Conservation (phyloP, 2,329 filamentous ascomycete genomes). For the Pseudopithomyces maydicus region DNA sequence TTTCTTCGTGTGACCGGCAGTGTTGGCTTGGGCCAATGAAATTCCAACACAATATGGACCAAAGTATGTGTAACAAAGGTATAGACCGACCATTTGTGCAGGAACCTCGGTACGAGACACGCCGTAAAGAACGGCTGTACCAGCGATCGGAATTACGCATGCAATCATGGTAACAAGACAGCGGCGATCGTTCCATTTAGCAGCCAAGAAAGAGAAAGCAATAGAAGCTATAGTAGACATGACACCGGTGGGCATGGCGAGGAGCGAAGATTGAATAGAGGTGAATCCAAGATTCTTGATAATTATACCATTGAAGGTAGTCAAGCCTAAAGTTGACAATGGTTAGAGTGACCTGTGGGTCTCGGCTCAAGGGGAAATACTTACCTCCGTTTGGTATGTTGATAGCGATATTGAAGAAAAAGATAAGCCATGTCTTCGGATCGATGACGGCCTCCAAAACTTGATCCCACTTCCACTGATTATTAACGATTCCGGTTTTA, state of each 20-base stretch:
- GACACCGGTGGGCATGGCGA: constrained; percentile 4
- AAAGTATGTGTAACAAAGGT: constrained; percentile 5
- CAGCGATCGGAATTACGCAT: neutral
- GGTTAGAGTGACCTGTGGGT: neutral
- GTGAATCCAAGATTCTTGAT: constrained; percentile 3
- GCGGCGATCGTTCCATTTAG: neutral
- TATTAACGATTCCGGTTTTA: constrained; percentile 2
- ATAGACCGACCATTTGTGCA: neutral
- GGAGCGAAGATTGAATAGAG: neutral
- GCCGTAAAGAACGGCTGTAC: neutral
- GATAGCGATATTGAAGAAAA: constrained; percentile 5
- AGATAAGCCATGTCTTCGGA: constrained; percentile 8
- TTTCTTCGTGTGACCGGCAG: constrained; percentile 5
- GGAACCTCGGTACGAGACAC: neutral
- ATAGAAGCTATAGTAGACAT: neutral
- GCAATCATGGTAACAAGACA: neutral
- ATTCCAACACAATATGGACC: neutral
- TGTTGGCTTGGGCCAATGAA: constrained; percentile 4
- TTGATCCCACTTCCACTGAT: constrained; percentile 2
- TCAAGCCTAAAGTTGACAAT: neutral
- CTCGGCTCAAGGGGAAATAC: constrained; percentile 31
- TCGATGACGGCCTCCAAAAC: neutral
- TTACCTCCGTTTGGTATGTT: constrained; percentile 4
- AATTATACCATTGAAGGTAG: constrained; percentile 5
- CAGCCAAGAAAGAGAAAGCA: neutral